Conservation (phyloP, 768 basidiomycete genomes). For the Hygrophorus russula region DNA sequence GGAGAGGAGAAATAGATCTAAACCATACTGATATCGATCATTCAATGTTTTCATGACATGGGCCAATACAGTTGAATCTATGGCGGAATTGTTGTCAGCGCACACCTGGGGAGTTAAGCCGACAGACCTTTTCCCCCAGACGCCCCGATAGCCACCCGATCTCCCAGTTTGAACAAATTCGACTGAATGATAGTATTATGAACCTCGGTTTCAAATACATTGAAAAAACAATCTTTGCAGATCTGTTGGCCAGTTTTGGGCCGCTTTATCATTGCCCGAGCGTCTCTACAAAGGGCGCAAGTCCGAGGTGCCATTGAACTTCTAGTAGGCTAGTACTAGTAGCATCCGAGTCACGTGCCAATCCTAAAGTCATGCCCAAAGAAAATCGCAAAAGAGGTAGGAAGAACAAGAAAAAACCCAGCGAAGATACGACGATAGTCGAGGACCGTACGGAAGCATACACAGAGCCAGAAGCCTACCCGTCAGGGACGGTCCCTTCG, state of each 20-base stretch:
- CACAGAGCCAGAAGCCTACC: conserved; percentile 20
- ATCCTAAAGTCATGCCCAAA: conserved; percentile 45
- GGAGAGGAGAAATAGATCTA: conserved; percentile 85
- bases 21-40: conserved; percentile 85
- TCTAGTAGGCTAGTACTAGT: too few relatives aligned
- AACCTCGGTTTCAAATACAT: conserved; percentile 96
- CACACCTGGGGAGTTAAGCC: background rate
- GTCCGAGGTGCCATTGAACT: conserved; percentile 82
- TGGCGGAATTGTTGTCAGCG: conserved; percentile 1
- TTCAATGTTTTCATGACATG: conserved; percentile 95
- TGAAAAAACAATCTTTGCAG: conserved; percentile 93
- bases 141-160: conserved; percentile 93
- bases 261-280: conserved; percentile 81
- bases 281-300: conserved; percentile 66
- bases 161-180: conserved; percentile 75
- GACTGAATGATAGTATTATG: conserved; percentile 89
- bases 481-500: conserved; percentile 60
- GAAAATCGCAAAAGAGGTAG: conserved; percentile 71
- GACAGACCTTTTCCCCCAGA: conserved; percentile 90
- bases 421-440: conserved; percentile 12
- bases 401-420: conserved; percentile 48
- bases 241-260: conserved; percentile 98
- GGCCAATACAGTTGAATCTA: conserved; percentile 96
- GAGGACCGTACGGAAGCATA: conserved; percentile 10
- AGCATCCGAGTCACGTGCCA: background rate